Evolutionary conservation across 495 filamentous ascomycete species (phyloP).

Genomic region (Penicillium coffeae): DNA sequence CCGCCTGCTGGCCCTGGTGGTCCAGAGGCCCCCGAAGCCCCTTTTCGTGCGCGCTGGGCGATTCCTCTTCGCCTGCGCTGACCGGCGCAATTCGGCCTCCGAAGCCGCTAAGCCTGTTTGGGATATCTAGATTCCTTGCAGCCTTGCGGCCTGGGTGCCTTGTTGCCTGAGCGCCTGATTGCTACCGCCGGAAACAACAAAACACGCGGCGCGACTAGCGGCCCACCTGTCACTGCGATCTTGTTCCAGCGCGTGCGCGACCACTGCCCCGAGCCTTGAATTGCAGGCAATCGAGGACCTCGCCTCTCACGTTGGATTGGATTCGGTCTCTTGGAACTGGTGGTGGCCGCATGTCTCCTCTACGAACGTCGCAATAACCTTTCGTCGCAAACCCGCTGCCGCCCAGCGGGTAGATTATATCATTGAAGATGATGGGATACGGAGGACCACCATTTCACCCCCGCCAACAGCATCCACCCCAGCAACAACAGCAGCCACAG

Average conservation of each 20-base stretch:
- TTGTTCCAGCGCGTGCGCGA: neutral
- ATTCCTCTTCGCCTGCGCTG: constrained; percentile 23
- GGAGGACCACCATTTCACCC: constrained; percentile 32
- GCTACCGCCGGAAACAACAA: constrained; percentile 23
- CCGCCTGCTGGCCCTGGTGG: constrained; percentile 1
- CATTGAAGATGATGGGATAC: constrained; percentile 30
- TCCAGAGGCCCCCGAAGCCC: constrained; percentile 19
- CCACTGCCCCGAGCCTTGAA: neutral
- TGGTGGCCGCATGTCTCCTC: constrained; percentile 19
- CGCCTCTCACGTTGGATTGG: neutral
- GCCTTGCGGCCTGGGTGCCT: constrained; percentile 12
- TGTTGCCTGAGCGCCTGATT: constrained; percentile 3
- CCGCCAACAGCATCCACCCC: constrained; percentile 19
- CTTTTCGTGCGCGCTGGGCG: constrained; percentile 17
- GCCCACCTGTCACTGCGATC: neutral
- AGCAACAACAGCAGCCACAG: constrained; percentile 25
- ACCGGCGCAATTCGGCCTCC: constrained; percentile 21
- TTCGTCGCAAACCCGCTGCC: constrained; percentile 11
- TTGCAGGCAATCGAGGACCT: neutral
- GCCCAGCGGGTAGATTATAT: constrained; percentile 16
- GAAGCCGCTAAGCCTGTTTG: constrained; percentile 26
- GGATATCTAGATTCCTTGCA: constrained; percentile 8
- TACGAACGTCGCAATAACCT: constrained; percentile 2
- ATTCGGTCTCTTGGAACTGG: constrained; percentile 1
- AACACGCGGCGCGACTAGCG: constrained; percentile 29